phyloP scores from a whole-genome alignment of 116 monocot genomes.

The Papilionanthe hybrid region DNA sequence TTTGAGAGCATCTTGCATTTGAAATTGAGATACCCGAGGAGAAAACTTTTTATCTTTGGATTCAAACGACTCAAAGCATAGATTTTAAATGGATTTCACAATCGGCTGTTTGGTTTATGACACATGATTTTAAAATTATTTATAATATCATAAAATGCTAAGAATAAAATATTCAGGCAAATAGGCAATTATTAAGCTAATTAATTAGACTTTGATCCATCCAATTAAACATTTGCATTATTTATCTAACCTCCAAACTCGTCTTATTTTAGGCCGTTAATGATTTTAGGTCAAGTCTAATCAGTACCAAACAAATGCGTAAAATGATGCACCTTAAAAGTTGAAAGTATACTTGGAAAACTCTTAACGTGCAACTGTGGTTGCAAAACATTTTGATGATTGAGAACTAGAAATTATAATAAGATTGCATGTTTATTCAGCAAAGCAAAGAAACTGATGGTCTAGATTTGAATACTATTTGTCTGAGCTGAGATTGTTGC shows the following conservation, averaged over 20 bases:
- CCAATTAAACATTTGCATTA: neutral
- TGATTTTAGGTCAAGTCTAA: neutral
- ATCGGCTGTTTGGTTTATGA: neutral
- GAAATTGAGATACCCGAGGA: neutral
- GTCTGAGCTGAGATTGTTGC: neutral
- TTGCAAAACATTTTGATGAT: neutral
- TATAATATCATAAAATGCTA: neutral
- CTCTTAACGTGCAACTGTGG: neutral
- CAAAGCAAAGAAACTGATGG: constrained; percentile 2
- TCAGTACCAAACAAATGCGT: neutral
- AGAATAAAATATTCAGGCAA: neutral
- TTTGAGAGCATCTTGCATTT: neutral
- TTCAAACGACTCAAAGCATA: neutral
- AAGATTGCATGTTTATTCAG: neutral
- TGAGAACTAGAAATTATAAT: neutral
- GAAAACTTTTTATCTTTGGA: neutral
- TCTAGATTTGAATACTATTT: neutral
- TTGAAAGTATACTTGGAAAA: neutral
- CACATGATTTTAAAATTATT: neutral
- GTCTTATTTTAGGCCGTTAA: neutral
- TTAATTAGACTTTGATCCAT: neutral
- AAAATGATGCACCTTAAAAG: neutral
- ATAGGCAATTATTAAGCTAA: neutral
- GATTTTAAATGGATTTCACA: neutral
- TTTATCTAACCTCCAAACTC: neutral